These are phyloP conservation scores for Cajanus cajan DNA, from an alignment of 306 rosid species.

Conservation along the genomic window DNA sequence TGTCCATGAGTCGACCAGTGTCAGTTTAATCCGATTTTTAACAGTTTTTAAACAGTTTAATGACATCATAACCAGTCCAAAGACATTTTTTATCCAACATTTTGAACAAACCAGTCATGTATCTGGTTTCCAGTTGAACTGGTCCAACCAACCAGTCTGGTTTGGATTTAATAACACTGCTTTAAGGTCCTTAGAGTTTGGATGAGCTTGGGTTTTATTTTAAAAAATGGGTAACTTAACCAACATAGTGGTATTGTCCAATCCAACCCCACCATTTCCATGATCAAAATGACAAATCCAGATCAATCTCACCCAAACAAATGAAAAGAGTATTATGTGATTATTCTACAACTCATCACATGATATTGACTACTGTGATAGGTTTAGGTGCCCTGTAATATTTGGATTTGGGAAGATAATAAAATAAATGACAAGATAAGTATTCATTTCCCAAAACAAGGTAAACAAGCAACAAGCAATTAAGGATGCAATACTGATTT, in stretches of 20 bases:
- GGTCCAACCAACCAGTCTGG: too few relatives aligned
- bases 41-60: too few relatives aligned
- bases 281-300: background rate
- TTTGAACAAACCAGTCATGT: too few relatives aligned
- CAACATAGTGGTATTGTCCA: background rate
- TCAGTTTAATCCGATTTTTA: too few relatives aligned
- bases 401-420: background rate
- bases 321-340: background rate
- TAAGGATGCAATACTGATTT: background rate
- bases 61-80: too few relatives aligned
- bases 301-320: background rate
- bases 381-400: background rate
- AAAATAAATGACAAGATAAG: background rate
- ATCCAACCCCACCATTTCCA: background rate
- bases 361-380: background rate
- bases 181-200: background rate
- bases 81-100: too few relatives aligned
- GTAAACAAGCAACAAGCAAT: background rate
- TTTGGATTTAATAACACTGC: too few relatives aligned
- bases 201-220: background rate
- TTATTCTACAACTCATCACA: background rate
- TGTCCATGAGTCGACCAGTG: too few relatives aligned
- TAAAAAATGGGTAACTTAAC: background rate
- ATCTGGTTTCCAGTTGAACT: too few relatives aligned
- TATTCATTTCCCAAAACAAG: constrained; percentile 7